Percentiles rank a stretch among this genome's conserved stretches.
Evolutionary conservation across 345 rosid species (phyloP).

Genomic region (Populus simonii): DNA sequence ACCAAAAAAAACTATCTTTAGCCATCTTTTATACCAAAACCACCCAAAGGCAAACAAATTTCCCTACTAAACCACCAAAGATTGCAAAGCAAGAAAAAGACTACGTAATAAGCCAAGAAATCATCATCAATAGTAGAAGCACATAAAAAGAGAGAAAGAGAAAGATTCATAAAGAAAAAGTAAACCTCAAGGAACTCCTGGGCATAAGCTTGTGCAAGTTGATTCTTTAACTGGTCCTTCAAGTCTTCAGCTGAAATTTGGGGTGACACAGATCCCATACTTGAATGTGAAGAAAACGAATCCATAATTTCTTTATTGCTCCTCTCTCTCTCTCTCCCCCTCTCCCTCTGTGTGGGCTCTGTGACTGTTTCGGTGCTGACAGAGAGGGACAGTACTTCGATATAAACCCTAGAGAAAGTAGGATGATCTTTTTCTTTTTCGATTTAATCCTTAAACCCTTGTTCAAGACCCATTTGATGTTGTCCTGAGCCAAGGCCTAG

Average conservation of each 20-base stretch:
- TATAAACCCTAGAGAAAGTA: background rate
- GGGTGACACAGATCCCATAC: slow-evolving; percentile 42
- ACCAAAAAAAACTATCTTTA: background rate
- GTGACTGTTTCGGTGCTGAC: background rate
- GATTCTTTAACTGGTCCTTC: slow-evolving; percentile 65
- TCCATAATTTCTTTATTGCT: no score
- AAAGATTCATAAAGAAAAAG: background rate
- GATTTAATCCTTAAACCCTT: background rate
- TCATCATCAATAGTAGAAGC: no score
- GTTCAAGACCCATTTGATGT: background rate
- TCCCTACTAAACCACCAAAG: background rate
- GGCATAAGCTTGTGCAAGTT: slow-evolving; percentile 79
- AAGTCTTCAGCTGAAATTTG: slow-evolving; percentile 48
- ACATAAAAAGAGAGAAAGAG: background rate
- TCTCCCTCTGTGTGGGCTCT: background rate
- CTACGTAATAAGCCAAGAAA: no score
- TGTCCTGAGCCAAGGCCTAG: background rate
- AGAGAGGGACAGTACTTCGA: background rate
- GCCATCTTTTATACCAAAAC: background rate
- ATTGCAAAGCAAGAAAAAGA: background rate
- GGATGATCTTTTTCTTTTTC: background rate
- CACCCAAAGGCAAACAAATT: background rate
- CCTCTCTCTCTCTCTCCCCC: background rate
- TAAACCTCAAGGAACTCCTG: slow-evolving; percentile 74
- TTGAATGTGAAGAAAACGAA: slow-evolving; percentile 48